Conservation (phyloP, 1,284 basidiomycete genomes). For the Tilletia indica region DNA sequence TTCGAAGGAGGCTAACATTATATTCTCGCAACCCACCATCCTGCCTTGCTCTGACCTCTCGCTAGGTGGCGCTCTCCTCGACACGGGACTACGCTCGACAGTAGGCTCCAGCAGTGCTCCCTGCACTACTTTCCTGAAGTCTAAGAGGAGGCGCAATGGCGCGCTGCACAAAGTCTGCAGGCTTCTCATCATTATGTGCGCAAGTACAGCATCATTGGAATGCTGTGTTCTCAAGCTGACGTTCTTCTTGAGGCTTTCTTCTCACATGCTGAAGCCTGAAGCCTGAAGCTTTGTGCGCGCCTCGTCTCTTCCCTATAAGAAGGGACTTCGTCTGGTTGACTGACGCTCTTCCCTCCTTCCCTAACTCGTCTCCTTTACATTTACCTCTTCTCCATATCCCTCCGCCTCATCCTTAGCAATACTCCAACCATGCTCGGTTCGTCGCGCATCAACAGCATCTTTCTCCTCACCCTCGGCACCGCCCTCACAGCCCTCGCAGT, state of each 20-base stretch:
- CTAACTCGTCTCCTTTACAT: background rate
- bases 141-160: no score
- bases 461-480: background rate
- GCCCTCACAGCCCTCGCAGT: background rate
- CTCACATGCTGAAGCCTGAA: background rate
- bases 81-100: no score
- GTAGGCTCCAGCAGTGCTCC: no score
- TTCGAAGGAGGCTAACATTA: no score
- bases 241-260: background rate
- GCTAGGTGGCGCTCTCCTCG: no score
- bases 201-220: no score
- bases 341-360: background rate
- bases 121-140: no score
- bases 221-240: no score
- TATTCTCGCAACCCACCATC: no score
- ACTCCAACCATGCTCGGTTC: no score
- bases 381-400: background rate
- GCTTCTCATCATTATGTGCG: background rate
- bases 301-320: background rate
- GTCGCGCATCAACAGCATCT: background rate
- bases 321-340: background rate
- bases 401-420: background rate
- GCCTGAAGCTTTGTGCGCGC: background rate
- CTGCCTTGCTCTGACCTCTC: no score
- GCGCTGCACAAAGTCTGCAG: background rate